phyloP scores from a whole-genome alignment of 768 basidiomycete species.

The Rhodotorula paludigena region DNA sequence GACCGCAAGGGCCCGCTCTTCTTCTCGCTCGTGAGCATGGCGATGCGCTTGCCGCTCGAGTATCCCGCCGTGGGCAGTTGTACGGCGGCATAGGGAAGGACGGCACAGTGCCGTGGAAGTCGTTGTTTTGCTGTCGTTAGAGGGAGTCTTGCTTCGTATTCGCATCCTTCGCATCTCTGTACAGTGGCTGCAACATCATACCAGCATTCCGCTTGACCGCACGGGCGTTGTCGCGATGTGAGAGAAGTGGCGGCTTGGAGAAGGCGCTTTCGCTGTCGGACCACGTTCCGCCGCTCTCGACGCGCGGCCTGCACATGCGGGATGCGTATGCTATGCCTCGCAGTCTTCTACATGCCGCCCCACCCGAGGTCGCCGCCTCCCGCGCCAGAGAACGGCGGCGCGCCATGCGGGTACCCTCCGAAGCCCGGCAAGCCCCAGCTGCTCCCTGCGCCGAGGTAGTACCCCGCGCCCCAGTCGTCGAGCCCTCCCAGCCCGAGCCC shows the following conservation, averaged over 20 bases:
- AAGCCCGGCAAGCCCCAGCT: slow-evolving; percentile 10
- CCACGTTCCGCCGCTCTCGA: too few relatives aligned
- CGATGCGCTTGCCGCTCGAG: slow-evolving; percentile 45
- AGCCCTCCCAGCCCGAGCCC: slow-evolving; percentile 11
- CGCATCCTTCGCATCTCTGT: too few relatives aligned
- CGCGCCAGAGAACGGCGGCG: neutral
- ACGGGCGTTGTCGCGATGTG: too few relatives aligned
- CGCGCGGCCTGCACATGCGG: too few relatives aligned
- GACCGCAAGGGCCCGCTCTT: slow-evolving; percentile 48
- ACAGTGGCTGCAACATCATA: too few relatives aligned
- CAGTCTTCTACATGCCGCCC: neutral
- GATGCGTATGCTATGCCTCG: too few relatives aligned
- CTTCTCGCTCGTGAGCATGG: slow-evolving; percentile 48
- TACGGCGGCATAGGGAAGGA: too few relatives aligned
- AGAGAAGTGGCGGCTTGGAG: too few relatives aligned
- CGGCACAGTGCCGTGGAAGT: too few relatives aligned
- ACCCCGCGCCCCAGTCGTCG: slow-evolving; percentile 11
- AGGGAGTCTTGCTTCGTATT: neutral
- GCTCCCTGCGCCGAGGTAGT: neutral
- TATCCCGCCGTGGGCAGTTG: slow-evolving; percentile 38
- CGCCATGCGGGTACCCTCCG: neutral
- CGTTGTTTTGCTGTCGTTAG: too few relatives aligned
- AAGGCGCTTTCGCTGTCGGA: too few relatives aligned
- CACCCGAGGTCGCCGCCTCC: neutral
- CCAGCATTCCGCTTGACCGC: too few relatives aligned